Conservation (phyloP, 2,329 filamentous ascomycete species). For the Mollisiaceae sp. region DNA sequence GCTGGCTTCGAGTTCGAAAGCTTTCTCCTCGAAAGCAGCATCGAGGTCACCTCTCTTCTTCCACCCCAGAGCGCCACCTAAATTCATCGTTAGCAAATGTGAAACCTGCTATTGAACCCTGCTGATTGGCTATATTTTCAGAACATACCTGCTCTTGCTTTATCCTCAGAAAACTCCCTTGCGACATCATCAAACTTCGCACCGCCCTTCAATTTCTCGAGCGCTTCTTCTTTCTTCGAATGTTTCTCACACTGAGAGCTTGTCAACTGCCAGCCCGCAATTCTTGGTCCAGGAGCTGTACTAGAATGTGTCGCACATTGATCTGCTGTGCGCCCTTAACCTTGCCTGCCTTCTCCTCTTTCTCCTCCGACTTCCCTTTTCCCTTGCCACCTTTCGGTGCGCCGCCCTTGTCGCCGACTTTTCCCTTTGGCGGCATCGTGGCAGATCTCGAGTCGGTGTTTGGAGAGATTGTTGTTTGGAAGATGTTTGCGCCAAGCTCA, state of each 20-base stretch:
- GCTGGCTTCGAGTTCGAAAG: slow-evolving; percentile 71
- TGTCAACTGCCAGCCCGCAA: slow-evolving; percentile 22
- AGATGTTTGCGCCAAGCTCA: slow-evolving; percentile 12
- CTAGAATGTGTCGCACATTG: slow-evolving; percentile 72
- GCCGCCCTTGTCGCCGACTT: slow-evolving; percentile 36
- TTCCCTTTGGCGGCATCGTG: slow-evolving; percentile 41
- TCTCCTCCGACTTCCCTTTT: slow-evolving; percentile 48
- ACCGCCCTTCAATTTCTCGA: slow-evolving; percentile 69
- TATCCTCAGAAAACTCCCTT: slow-evolving; percentile 75
- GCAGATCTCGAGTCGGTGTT: neutral
- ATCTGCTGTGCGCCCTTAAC: slow-evolving; percentile 69
- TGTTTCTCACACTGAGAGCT: slow-evolving; percentile 71
- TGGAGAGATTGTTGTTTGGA: neutral
- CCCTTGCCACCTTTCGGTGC: slow-evolving; percentile 42
- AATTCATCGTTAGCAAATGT: slow-evolving; percentile 7
- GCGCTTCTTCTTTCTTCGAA: slow-evolving; percentile 76
- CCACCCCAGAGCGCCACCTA: slow-evolving; percentile 75
- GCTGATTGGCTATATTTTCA: neutral
- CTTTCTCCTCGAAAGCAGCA: slow-evolving; percentile 73
- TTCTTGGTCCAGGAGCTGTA: slow-evolving; percentile 22
- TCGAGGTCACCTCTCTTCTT: slow-evolving; percentile 72
- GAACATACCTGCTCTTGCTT: slow-evolving; percentile 66
- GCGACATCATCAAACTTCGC: slow-evolving; percentile 79
- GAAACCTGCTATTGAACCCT: neutral
- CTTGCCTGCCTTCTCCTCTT: slow-evolving; percentile 46